Base-by-base conservation (phyloP, 2,329 filamentous ascomycete species). In the Claviceps cyperi region DNA sequence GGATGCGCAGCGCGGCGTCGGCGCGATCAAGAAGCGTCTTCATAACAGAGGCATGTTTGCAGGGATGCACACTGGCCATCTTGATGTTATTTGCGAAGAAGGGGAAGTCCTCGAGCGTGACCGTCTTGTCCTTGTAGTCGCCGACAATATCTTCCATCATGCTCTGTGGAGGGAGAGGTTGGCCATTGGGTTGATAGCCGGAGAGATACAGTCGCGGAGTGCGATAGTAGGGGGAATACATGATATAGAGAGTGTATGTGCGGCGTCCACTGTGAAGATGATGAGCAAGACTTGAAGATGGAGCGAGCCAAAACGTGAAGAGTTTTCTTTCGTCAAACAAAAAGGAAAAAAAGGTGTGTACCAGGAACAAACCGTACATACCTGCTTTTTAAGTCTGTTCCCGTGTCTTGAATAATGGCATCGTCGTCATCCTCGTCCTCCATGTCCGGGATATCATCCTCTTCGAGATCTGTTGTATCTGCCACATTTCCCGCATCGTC, bases 61-160 rank as follows among this genome's bases (percentile, higher is more conserved):
- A 98, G 3, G 92, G 92, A 63, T 98, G 92, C 14, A 98, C 86
- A 35, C 85, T 92, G 36, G 91, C 92, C 79, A 96, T 98, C 73
- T 96, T 95, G 64, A 96, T 81, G 59, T 82, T 83, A 62, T 86
- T 84, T 56, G 87, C 85, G 64, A 94, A 92, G 72, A 94, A 96
- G 45, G 88, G 89, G 64, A 98, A 98, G 67, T 96, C 89, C 65
- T 98, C 92, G 52, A 97, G 81, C 1, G 92, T 98, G 53, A 98
- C 92, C 0, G 92, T 98, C 75, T 98, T 98, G 72, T 95, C 89
- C 64, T 94, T 94, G 74, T 95, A 95, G 71, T 95, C 89, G 54
- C 90, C 89, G 37, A 94, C 86, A 51, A 95, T 94, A 64, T 95
- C 89, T 66, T 95, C 87, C 86, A 95, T 94, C 89, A 95, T 95